These are phyloP conservation scores for Pontederia crassipes DNA, from an alignment of 176 grass and related monocot genomes.

Conservation along the genomic window DNA sequence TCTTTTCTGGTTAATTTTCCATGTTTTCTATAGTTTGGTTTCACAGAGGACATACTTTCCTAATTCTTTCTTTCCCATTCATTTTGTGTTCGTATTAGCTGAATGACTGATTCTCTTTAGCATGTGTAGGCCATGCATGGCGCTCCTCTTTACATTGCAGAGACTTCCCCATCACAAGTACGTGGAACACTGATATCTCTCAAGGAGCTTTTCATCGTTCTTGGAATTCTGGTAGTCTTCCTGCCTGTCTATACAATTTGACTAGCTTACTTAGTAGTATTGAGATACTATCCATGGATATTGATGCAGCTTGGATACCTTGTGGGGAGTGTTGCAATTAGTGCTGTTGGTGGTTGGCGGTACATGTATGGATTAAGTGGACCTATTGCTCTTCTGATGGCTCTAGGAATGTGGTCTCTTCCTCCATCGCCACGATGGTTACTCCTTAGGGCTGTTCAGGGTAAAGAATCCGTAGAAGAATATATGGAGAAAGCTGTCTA, in stretches of 20 bases:
- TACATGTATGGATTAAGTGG: slow-evolving; percentile 88
- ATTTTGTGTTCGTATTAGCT: too few relatives aligned
- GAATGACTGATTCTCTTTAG: too few relatives aligned
- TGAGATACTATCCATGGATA: slow-evolving; percentile 1
- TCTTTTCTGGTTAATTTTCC: too few relatives aligned
- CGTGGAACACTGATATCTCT: slow-evolving; percentile 96
- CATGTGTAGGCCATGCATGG: slow-evolving; percentile 74
- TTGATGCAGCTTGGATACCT: slow-evolving; percentile 72
- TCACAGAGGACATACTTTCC: too few relatives aligned
- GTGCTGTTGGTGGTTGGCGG: slow-evolving; percentile 69
- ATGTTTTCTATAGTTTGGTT: too few relatives aligned
- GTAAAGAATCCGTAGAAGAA: slow-evolving; percentile 57
- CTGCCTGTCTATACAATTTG: not conserved
- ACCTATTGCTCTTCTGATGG: slow-evolving; percentile 72
- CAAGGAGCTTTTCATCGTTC: slow-evolving; percentile 96
- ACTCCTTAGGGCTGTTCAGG: slow-evolving; percentile 80
- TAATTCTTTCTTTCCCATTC: too few relatives aligned
- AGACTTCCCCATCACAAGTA: slow-evolving; percentile 82
- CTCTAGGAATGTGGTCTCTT: slow-evolving; percentile 60
- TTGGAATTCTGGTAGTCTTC: slow-evolving; percentile 73
- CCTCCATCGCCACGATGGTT: slow-evolving; percentile 85
- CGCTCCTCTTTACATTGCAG: slow-evolving; percentile 92
- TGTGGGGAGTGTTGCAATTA: slow-evolving; percentile 65
- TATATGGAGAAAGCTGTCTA: slow-evolving; percentile 65
- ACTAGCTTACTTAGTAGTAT: not conserved